Evolutionary conservation across 176 grass and related monocot species (phyloP).

Genomic region (Carex scoparia): DNA sequence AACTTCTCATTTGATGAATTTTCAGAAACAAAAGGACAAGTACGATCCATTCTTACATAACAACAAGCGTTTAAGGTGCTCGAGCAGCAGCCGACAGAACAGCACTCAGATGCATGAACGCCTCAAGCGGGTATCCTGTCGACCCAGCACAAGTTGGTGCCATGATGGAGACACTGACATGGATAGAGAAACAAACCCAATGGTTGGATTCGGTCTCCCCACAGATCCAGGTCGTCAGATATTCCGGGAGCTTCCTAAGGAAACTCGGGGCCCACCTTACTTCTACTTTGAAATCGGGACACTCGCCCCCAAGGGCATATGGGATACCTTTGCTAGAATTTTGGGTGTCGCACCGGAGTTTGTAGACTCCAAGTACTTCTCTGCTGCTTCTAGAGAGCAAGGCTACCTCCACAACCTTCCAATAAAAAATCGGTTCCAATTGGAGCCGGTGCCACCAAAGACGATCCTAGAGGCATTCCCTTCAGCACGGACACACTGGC

Average conservation of each 20-base stretch:
- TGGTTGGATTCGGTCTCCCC: slow-evolving; percentile 70
- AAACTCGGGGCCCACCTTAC: slow-evolving; percentile 61
- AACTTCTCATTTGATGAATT: neutral
- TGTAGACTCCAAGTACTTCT: slow-evolving; percentile 76
- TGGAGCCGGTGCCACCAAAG: slow-evolving; percentile 49
- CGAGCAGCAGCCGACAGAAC: neutral
- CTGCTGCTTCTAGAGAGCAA: slow-evolving; percentile 56
- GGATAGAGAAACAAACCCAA: slow-evolving; percentile 35
- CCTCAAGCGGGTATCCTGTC: neutral
- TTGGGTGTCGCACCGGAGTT: slow-evolving; percentile 66
- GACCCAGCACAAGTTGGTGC: neutral
- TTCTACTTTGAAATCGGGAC: slow-evolving; percentile 92
- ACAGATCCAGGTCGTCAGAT: slow-evolving; percentile 12
- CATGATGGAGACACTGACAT: slow-evolving; percentile 28
- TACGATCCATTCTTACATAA: neutral
- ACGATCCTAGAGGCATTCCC: slow-evolving; percentile 62
- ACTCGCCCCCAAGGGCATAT: slow-evolving; percentile 60
- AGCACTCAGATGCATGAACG: neutral
- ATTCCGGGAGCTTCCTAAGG: slow-evolving; percentile 32
- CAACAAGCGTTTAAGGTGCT: neutral
- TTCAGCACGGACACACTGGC: slow-evolving; percentile 53
- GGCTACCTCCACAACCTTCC: slow-evolving; percentile 84
- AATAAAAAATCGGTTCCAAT: slow-evolving; percentile 39
- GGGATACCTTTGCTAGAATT: slow-evolving; percentile 55
- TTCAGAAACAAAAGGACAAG: neutral